A percentile compares a stretch with the other conserved stretches of the same genome.
Conservation (phyloP, 1,284 basidiomycete species). For the Cutaneotrichosporon spelunceum region DNA sequence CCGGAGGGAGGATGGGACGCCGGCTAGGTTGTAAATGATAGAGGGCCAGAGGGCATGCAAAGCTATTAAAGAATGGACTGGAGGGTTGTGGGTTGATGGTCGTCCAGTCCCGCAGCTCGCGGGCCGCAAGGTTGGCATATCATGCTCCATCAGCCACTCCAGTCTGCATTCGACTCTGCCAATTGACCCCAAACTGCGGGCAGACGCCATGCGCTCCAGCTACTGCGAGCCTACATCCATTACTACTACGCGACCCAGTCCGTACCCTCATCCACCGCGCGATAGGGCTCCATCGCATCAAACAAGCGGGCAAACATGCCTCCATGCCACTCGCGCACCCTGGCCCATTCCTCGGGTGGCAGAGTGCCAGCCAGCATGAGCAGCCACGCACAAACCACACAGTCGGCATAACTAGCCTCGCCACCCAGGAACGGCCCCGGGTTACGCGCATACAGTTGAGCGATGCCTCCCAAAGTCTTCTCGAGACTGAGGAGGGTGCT, state of each 20-base stretch:
- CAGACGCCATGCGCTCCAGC: no score
- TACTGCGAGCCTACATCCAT: no score
- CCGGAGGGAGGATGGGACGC: slow-evolving; percentile 50
- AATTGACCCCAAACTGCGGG: no score
- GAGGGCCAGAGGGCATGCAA: neutral
- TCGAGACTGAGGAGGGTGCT: neutral
- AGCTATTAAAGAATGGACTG: no score
- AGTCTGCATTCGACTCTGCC: no score
- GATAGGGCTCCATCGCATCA: neutral
- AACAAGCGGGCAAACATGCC: neutral
- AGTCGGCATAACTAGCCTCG: neutral
- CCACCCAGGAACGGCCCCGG: neutral
- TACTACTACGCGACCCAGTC: neutral
- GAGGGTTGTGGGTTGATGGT: no score
- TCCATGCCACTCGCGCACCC: neutral
- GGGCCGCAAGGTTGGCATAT: no score
- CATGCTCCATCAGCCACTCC: no score
- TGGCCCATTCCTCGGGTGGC: neutral
- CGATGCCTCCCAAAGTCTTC: neutral
- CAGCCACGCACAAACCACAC: neutral
- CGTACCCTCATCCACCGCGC: neutral
- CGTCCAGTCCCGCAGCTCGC: no score
- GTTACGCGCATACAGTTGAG: neutral
- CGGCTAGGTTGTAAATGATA: slow-evolving; percentile 13
- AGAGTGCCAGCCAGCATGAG: neutral